Percentiles rank a stretch among this genome's conserved stretches.
Conservation (phyloP, 495 filamentous ascomycete species). For the Tuber brumale region DNA sequence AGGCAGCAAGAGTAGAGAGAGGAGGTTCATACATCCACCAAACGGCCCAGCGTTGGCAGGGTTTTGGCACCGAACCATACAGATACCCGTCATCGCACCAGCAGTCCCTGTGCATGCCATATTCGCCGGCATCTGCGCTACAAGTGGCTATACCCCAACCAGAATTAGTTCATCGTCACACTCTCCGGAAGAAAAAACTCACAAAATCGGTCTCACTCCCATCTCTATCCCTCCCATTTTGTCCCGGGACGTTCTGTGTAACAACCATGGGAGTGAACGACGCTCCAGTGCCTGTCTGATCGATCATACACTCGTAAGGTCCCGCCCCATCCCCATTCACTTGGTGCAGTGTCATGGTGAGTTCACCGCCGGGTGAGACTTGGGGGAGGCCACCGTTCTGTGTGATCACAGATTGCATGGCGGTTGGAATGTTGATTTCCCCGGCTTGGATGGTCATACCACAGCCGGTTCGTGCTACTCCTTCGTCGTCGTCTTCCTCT, state of each 20-base stretch:
- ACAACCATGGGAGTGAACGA: constrained; percentile 40
- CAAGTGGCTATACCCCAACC: not conserved
- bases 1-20: not conserved
- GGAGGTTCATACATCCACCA: constrained; percentile 46
- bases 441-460: constrained; percentile 52
- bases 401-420: constrained; percentile 45
- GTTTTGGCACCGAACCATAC: constrained; percentile 55
- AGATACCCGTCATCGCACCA: constrained; percentile 51
- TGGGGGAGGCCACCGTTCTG: constrained; percentile 49
- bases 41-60: constrained; percentile 55
- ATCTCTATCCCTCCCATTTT: constrained; percentile 20
- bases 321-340: constrained; percentile 52
- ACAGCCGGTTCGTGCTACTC: constrained; percentile 14
- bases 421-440: constrained; percentile 48
- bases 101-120: constrained; percentile 56
- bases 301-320: constrained; percentile 50
- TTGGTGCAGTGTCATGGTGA: constrained; percentile 52
- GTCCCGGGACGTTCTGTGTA: constrained; percentile 36
- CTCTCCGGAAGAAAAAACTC: not conserved
- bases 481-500: constrained; percentile 26
- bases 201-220: not conserved
- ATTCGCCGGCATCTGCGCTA: constrained; percentile 50
- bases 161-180: not conserved
- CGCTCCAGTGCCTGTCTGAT: constrained; percentile 47
- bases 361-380: constrained; percentile 46